Base-by-base conservation (phyloP, 306 rosid species). In the Hippophae rhamnoides region DNA sequence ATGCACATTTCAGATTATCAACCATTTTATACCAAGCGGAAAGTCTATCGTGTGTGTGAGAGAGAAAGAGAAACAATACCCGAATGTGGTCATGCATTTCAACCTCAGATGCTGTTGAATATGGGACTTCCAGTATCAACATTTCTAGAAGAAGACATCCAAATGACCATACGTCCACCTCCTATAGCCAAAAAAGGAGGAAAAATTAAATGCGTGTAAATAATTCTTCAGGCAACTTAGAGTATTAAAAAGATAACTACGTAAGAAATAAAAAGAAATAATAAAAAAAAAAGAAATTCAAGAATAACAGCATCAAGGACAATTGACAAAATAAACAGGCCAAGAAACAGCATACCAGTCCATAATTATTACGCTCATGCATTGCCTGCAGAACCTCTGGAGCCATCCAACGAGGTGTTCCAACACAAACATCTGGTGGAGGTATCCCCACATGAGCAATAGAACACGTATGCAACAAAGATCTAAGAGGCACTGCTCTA, bases 391-490 rank as follows among this genome's bases (percentile, higher is more conserved):
- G 64, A 63, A 88, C 99, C 77, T 93, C 99, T 42, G 97, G 97
- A 68, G 99, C 97, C 97, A 93, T 88, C 99, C 99, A 93, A 38
- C 89, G 84, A 63, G 97, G 99, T 6, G 99, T 93, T 62, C 99
- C 99, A 62, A 84, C 90, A 77, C 99, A 88, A 54, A 82, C 78
- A 70, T 74, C 76, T 47, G 97, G 80, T 55, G 88, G 83, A 65
- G 90, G 95, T 52, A 84, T 64, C 67, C 99, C 99, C 50, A 74
- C 44, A 50, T 93, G 99, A 41, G 94, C 90, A 41, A 93, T 84
- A 60, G 95, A 86, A 74, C 99, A 93, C 25, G 81, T 78, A 74
- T 93, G 99, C 77, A 77, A 59, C 50, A 69, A 65, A 52, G 95
- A 84, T 52, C 95, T 86, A 56, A 88, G 80, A 27, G 97, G 97